Evolutionary conservation across 2,329 filamentous ascomycete genomes (phyloP), one percentile per base, ranked within the genome.

Genomic region (Leptosphaerulina australis): DNA sequence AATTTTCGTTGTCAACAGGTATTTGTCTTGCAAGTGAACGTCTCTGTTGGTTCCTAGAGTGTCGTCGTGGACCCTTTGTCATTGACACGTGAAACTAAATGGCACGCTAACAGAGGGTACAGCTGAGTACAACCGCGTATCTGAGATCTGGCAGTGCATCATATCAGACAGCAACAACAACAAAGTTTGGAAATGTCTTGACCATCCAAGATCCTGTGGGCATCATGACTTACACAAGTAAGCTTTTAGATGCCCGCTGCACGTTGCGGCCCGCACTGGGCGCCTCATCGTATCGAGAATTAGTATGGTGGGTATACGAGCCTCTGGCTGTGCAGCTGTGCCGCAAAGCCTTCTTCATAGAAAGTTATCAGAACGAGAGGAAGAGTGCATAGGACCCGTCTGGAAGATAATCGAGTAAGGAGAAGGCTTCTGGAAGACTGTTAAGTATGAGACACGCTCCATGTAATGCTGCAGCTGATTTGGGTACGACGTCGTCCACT

Each of bases 211-310:
- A 34, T 37, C 15, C 31, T 46, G 48, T 30, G 24, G 30, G 34
- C 41, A 43, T 41, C 48, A 43, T 46, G 7, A 18, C 34, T 25
- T 10, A 29, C 17, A 31, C 14, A 31, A n/a, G 2, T 30, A 21
- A 40, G 29, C 24, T 17, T 15, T 31, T 36, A 45, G 30, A 9
- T 41, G 41, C 41, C 48, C 40, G 48, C 41, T 51, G 41, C 41
- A 40, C 40, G 48, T 37, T 51, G 48, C 48, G 41, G 48, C 41
- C 48, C 48, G 41, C 41, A 26, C 36, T 40, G 48, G 48, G 29
- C 40, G 47, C 47, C 47, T 45, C 30, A 17, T 45, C 40, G 35
- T 40, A 49, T 24, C 40, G 22, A 45, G n/a, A 14, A 25, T 10
- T 20, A n/a, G n/a, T n/a, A n/a, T n/a, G n/a, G n/a, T n/a, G n/a